Evolutionary conservation across 2,329 filamentous ascomycete genomes (phyloP).

Genomic region (Pseudogymnoascus sp.): DNA sequence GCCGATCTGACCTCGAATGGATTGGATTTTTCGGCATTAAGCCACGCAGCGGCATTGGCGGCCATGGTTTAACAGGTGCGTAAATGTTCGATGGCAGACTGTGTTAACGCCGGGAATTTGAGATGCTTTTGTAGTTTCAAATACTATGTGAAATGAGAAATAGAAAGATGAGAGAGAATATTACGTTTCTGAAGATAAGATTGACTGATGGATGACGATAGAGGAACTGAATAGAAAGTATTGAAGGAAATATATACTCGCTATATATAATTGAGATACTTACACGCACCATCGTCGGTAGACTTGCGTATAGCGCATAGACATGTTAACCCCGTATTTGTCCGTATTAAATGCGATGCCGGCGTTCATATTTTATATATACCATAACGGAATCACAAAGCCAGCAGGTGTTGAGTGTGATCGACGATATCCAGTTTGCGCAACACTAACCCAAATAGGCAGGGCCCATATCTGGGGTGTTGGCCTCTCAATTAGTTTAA

Average conservation of each 20-base stretch:
- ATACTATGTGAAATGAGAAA: neutral
- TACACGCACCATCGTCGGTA: neutral
- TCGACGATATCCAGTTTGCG: neutral
- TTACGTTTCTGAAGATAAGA: neutral
- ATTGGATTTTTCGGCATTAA: conserved; percentile 23
- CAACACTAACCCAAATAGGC: neutral
- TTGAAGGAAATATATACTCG: neutral
- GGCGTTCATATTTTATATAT: neutral
- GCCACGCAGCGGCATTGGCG: conserved; percentile 21
- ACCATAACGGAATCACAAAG: neutral
- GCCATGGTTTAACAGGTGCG: neutral
- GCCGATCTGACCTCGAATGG: conserved; percentile 30
- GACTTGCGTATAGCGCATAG: neutral
- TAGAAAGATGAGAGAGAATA: neutral
- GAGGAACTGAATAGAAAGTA: neutral
- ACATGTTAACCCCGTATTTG: neutral
- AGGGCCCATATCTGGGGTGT: neutral
- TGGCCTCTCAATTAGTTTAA: neutral
- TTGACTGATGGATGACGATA: neutral
- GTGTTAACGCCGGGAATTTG: neutral
- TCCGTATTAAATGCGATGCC: neutral
- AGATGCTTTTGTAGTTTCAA: neutral
- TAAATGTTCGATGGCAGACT: neutral
- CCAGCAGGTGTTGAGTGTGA: neutral
- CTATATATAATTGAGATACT: neutral